These are phyloP conservation scores for Sporothrix mexicana DNA, from an alignment of 2,329 filamentous ascomycete species.

Conservation along the genomic window DNA sequence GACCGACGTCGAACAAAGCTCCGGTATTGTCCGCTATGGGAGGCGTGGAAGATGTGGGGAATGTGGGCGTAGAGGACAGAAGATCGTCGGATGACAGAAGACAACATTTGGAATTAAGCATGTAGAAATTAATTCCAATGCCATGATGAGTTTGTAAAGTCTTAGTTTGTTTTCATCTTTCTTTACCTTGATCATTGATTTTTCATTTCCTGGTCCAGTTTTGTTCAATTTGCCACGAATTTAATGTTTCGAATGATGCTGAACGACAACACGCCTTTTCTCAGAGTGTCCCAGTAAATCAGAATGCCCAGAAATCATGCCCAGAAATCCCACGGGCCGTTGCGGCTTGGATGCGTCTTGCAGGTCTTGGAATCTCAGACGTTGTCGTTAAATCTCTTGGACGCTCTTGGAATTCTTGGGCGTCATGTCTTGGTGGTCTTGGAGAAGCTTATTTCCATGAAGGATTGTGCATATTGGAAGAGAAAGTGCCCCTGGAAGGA, in stretches of 20 bases:
- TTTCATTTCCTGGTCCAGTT: background rate
- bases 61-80: too few species aligned
- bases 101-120: too few species aligned
- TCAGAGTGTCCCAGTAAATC: background rate
- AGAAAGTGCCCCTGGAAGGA: background rate
- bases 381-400: background rate
- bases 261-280: too few species aligned
- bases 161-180: background rate
- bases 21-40: background rate
- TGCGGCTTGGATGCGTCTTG: constrained; percentile 16
- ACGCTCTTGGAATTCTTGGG: background rate
- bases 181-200: background rate
- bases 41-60: too few species aligned
- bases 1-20: background rate
- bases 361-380: background rate
- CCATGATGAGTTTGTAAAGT: too few species aligned
- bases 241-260: too few species aligned
- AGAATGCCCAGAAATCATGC: background rate
- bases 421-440: background rate
- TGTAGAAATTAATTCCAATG: too few species aligned
- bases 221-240: too few species aligned
- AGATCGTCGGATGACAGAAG: too few species aligned
- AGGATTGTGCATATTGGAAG: background rate
- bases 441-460: background rate
- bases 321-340: background rate